These are phyloP conservation scores for Chrysoporthe puriensis DNA, from an alignment of 2,329 filamentous ascomycete species.

Conservation along the genomic window DNA sequence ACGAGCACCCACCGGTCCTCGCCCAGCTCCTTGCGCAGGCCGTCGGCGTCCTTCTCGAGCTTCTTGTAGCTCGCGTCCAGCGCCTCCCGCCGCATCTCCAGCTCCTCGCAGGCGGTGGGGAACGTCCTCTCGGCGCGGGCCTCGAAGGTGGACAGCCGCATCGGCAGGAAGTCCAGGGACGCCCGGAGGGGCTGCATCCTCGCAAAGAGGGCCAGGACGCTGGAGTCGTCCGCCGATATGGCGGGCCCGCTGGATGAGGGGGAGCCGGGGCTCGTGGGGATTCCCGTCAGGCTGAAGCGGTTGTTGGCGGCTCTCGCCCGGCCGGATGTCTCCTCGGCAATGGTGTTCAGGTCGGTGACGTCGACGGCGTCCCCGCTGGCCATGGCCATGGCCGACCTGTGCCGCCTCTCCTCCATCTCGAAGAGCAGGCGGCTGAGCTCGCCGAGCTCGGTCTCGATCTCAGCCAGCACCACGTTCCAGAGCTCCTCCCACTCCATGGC, in stretches of 20 bases:
- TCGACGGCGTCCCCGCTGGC: conserved; percentile 69
- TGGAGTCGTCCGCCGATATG: conserved; percentile 79
- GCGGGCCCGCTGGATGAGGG: conserved; percentile 62
- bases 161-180: conserved; percentile 92
- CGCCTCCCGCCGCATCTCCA: conserved; percentile 73
- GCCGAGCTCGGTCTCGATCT: conserved; percentile 81
- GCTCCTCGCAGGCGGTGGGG: conserved; percentile 86
- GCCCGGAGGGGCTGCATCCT: conserved; percentile 93
- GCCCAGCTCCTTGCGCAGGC: conserved; percentile 83
- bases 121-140: conserved; percentile 77
- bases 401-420: conserved; percentile 95
- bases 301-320: conserved; percentile 59
- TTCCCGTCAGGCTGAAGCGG: conserved; percentile 69
- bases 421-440: conserved; percentile 75
- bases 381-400: conserved; percentile 72
- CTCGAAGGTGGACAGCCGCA: conserved; percentile 88
- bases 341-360: conserved; percentile 88
- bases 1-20: conserved; percentile 97
- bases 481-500: conserved; percentile 99
- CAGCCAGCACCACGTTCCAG: conserved; percentile 90
- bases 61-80: conserved; percentile 87
- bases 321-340: conserved; percentile 80
- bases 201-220: conserved; percentile 86
- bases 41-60: conserved; percentile 87
- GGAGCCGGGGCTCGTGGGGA: conserved; percentile 66